Conservation (phyloP, 2,329 filamentous ascomycete species). For the Periconia sp. region DNA sequence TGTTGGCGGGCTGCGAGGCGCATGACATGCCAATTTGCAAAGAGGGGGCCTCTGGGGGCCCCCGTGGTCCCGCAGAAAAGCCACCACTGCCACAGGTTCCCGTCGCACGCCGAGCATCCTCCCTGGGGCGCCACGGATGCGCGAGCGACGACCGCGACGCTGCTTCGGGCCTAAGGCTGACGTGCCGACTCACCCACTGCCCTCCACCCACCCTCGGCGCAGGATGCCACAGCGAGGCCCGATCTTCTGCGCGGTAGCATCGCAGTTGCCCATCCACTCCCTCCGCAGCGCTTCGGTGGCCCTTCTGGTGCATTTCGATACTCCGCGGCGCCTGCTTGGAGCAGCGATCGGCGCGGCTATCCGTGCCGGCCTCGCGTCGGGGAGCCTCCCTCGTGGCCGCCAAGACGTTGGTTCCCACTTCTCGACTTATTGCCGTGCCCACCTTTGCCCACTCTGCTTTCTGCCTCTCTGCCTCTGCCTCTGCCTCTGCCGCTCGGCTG, state of each 20-base stretch:
- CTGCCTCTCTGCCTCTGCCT: too few relatives aligned
- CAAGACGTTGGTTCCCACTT: slow-evolving; percentile 6
- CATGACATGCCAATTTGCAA: slow-evolving; percentile 16
- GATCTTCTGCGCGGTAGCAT: too few relatives aligned
- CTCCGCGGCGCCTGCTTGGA: slow-evolving; percentile 20
- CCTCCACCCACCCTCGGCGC: too few relatives aligned
- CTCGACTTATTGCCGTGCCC: background rate
- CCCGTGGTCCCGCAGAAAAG: slow-evolving; percentile 27
- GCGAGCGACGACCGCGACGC: background rate
- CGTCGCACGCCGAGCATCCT: slow-evolving; percentile 3
- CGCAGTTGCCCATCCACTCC: background rate
- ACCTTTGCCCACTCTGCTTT: too few relatives aligned
- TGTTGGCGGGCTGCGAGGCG: slow-evolving; percentile 22
- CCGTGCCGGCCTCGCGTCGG: slow-evolving; percentile 13
- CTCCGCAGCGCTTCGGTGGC: background rate
- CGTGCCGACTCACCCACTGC: too few relatives aligned
- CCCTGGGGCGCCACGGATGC: too few relatives aligned
- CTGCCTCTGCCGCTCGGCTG: too few relatives aligned
- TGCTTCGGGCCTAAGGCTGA: too few relatives aligned
- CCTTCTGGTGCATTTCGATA: background rate
- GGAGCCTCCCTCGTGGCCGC: slow-evolving; percentile 18
- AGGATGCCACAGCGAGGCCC: too few relatives aligned
- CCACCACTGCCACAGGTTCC: slow-evolving; percentile 39
- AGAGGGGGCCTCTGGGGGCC: too few relatives aligned
- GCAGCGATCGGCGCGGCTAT: slow-evolving; percentile 29